Evolutionary conservation across 139 green algal species (phyloP), one percentile per base, ranked within the genome.

Genomic region (Chlamydomonas asymmetrica): DNA sequence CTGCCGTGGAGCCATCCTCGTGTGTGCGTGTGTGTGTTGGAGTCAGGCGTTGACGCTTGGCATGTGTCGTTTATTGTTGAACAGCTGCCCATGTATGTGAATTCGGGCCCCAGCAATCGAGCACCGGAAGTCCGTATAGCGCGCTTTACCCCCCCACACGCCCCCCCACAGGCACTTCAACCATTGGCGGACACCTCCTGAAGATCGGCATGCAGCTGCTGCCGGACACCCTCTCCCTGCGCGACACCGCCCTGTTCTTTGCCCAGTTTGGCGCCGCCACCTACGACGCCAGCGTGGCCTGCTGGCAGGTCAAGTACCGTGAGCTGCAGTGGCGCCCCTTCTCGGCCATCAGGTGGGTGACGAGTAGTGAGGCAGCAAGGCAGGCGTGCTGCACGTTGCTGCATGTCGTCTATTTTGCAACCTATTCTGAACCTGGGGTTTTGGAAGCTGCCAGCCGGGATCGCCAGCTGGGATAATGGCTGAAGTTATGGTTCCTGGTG

Each of bases 281-380:
- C 0, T 76, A 38, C 39, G 67, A 73, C 23, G 61, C 61, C 61
- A 52, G 39, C 50, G 60, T 73, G 32, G 35, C 39, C 41, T 71
- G 63, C 49, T 75, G 71, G 78, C 32, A 37, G 3, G 31, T 61
- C 49, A 85, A 85, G 68, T 79, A 79, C 57, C 37, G 29, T 8
- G 23, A 71, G 22, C 74, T 74, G 13, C 82, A 73, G 56, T 85
- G 80, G 80, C 68, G 80, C 23, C 80, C 80, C 22, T 66, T 82
- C 54, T 80, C 80, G 31, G 80, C 80, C 43, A 82, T 85, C 54
- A 54, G 62, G 45, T 71, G 59, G 45, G 75, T 23, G 23, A 23
- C 54, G 20, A 16, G 13, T 62, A 62, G 8, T 23, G 54, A 62
- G 13, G 16, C 54, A n/a, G 16, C 54, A 34, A 52, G 13, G 18